Percentiles rank a stretch among this genome's conserved stretches.
phyloP scores from a whole-genome alignment of 441 rosid genomes.

The Gossypium davidsonii region DNA sequence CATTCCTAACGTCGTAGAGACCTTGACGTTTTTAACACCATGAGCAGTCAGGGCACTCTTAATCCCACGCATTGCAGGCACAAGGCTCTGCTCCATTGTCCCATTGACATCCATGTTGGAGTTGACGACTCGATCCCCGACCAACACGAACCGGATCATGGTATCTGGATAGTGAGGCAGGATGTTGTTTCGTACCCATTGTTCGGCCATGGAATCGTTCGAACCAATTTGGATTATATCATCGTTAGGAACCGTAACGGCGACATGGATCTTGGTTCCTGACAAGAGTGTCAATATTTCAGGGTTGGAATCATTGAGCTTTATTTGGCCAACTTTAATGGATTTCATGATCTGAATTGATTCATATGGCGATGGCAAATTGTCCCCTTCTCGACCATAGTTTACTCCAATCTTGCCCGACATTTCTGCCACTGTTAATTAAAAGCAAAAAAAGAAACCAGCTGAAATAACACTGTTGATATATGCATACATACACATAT shows the following conservation, averaged over 20 bases:
- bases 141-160: constrained; percentile 49
- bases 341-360: constrained; percentile 50
- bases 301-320: constrained; percentile 60
- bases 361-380: constrained; percentile 54
- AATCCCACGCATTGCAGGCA: constrained; percentile 64
- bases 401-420: constrained; percentile 58
- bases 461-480: not conserved
- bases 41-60: constrained; percentile 34
- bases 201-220: constrained; percentile 37
- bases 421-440: constrained; percentile 10
- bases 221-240: constrained; percentile 43
- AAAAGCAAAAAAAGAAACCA: not conserved
- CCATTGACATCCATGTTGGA: constrained; percentile 27
- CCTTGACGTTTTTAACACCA: constrained; percentile 51
- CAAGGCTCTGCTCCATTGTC: constrained; percentile 35
- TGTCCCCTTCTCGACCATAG: constrained; percentile 65
- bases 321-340: constrained; percentile 46
- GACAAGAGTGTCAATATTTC: constrained; percentile 52
- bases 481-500: not conserved
- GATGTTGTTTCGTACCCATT: constrained; percentile 58
- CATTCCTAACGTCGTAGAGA: constrained; percentile 74
- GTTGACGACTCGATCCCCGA: constrained; percentile 66
- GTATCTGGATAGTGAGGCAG: constrained; percentile 44
- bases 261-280: constrained; percentile 47
- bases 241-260: constrained; percentile 58